Conservation (phyloP, 2,329 filamentous ascomycete genomes). For the Aspergillus tamarii region DNA sequence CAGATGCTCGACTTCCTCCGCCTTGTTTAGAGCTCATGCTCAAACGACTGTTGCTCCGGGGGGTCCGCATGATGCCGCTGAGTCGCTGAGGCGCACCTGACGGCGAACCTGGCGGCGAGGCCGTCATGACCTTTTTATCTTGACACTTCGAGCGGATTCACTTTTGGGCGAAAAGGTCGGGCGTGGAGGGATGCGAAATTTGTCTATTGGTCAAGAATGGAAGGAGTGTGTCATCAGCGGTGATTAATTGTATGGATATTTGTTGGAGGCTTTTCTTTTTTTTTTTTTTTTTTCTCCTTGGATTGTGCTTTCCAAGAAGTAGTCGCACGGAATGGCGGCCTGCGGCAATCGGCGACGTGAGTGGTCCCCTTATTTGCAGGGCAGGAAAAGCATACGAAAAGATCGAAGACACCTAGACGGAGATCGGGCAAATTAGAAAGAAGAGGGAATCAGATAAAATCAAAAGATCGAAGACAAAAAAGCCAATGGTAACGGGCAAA, state of each 20-base stretch:
- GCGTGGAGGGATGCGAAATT: background rate
- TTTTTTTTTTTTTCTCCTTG: background rate
- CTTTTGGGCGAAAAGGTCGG: slow-evolving; percentile 16
- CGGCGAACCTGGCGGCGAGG: slow-evolving; percentile 71
- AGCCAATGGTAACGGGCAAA: slow-evolving; percentile 3
- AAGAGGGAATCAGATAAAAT: slow-evolving; percentile 6
- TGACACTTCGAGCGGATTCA: slow-evolving; percentile 7
- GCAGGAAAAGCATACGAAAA: slow-evolving; percentile 1
- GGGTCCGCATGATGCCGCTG: slow-evolving; percentile 77
- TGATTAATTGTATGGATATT: slow-evolving; percentile 7
- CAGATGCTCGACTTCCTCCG: slow-evolving; percentile 78
- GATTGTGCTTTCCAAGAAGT: slow-evolving; percentile 5
- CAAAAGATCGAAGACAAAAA: slow-evolving; percentile 4
- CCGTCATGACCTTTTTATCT: slow-evolving; percentile 57
- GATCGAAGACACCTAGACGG: slow-evolving; percentile 9
- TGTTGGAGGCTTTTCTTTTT: background rate
- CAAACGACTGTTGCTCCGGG: slow-evolving; percentile 81
- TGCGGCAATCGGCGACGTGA: slow-evolving; percentile 25
- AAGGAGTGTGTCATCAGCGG: slow-evolving; percentile 22
- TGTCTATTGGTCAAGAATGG: slow-evolving; percentile 17
- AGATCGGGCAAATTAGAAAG: slow-evolving; percentile 7
- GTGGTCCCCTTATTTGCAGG: slow-evolving; percentile 13
- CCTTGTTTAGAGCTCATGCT: slow-evolving; percentile 76
- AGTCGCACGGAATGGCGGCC: slow-evolving; percentile 25
- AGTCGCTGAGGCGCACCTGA: slow-evolving; percentile 65